Conservation (phyloP, 2,329 filamentous ascomycete species). For the Hypocrella siamensis region DNA sequence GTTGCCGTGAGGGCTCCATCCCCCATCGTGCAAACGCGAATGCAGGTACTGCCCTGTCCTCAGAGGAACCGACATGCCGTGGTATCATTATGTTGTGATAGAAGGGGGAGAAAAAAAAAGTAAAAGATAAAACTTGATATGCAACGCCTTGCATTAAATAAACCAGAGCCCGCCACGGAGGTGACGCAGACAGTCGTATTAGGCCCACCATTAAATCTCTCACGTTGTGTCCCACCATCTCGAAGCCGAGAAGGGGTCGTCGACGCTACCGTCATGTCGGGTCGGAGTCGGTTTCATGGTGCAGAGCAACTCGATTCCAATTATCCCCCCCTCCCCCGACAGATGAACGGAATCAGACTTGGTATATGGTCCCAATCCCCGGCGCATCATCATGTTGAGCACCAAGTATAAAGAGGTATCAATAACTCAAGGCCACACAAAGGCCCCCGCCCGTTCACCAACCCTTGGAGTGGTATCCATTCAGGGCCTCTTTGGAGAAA, state of each 20-base stretch:
- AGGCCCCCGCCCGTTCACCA: conserved; percentile 14
- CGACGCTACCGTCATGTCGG: no score
- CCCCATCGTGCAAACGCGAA: conserved; percentile 4
- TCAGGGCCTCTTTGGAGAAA: conserved; percentile 60
- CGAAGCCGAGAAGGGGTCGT: no score
- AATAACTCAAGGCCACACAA: no score
- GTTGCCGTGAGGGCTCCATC: no score
- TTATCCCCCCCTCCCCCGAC: no score
- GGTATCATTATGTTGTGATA: conserved; percentile 11
- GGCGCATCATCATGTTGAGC: background rate
- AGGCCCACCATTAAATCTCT: background rate
- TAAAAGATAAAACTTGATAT: conserved; percentile 1
- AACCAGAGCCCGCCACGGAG: no score
- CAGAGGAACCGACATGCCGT: conserved; percentile 6
- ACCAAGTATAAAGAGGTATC: background rate
- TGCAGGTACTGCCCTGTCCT: conserved; percentile 1
- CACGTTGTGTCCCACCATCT: background rate
- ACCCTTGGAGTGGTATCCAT: conserved; percentile 27
- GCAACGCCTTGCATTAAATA: conserved; percentile 5
- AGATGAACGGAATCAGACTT: no score
- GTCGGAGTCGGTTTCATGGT: no score
- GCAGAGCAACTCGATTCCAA: no score
- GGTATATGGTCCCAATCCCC: background rate
- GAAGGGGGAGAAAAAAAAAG: background rate
- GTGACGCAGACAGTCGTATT: background rate